Evolutionary conservation across 164 flowering plant species (phyloP).

Genomic region (Tetracentron sinense): DNA sequence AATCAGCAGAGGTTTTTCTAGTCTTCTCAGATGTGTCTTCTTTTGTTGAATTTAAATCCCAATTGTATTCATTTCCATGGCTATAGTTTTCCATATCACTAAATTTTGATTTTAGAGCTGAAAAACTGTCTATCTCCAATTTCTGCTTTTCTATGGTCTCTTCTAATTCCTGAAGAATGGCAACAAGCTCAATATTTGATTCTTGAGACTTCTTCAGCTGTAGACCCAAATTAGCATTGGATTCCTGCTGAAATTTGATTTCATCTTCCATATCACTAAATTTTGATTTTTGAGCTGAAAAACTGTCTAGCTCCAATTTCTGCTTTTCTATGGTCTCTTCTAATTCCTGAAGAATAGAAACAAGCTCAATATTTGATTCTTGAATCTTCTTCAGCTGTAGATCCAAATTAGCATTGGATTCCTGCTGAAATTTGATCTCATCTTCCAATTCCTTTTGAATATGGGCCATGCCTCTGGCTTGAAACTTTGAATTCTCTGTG

Average conservation of each 20-base stretch:
- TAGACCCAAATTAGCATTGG: slow-evolving; percentile 49
- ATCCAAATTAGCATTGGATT: slow-evolving; percentile 52
- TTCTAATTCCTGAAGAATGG: slow-evolving; percentile 81
- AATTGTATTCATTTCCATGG: slow-evolving; percentile 10
- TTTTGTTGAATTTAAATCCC: background rate
- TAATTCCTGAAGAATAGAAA: slow-evolving; percentile 76
- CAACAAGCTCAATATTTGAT: slow-evolving; percentile 80
- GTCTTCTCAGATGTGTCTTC: background rate
- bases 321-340: slow-evolving; percentile 75
- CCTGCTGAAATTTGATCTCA: slow-evolving; percentile 57
- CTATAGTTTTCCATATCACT: slow-evolving; percentile 18
- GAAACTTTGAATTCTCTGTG: slow-evolving; percentile 25
- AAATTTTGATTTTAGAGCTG: slow-evolving; percentile 27
- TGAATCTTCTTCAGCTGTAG: slow-evolving; percentile 64
- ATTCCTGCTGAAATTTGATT: slow-evolving; percentile 52
- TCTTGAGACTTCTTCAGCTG: slow-evolving; percentile 72
- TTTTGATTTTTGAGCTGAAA: slow-evolving; percentile 34
- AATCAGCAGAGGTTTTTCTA: background rate
- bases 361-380: slow-evolving; percentile 83
- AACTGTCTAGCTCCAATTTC: slow-evolving; percentile 53
- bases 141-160: slow-evolving; percentile 68
- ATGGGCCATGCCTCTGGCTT: slow-evolving; percentile 20
- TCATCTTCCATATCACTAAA: slow-evolving; percentile 48
- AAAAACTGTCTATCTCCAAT: slow-evolving; percentile 53
- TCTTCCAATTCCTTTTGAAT: slow-evolving; percentile 51